These are phyloP conservation scores for Pisolithus sp. DNA, from an alignment of 768 basidiomycete genomes.

Conservation along the genomic window DNA sequence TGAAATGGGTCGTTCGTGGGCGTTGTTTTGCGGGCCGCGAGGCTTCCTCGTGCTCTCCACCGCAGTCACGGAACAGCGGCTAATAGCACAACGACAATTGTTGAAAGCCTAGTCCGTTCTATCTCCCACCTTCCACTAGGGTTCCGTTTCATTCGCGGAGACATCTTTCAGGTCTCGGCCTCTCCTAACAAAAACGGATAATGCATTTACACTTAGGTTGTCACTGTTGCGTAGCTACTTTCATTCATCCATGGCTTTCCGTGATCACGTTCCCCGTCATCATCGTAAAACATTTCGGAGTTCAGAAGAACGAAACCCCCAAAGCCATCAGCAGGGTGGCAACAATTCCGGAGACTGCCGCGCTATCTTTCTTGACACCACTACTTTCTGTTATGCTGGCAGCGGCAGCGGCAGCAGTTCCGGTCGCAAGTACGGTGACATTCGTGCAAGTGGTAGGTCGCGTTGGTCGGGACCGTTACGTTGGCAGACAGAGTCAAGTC, in stretches of 20 bases:
- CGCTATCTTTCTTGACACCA: conserved; percentile 12
- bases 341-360: conserved; percentile 5
- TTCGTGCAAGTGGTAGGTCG: conserved; percentile 30
- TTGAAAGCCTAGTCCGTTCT: neutral
- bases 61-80: neutral
- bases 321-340: conserved; percentile 9
- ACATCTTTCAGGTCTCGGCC: neutral
- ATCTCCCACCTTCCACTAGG: neutral
- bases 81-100: neutral
- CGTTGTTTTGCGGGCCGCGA: neutral
- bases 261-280: neutral
- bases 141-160: neutral
- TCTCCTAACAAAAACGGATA: neutral
- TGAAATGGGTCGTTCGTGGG: too few species aligned
- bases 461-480: conserved; percentile 42
- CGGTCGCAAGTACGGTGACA: conserved; percentile 14
- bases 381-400: conserved; percentile 14
- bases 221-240: neutral
- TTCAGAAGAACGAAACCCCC: conserved; percentile 8
- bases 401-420: conserved; percentile 6
- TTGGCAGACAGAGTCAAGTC: conserved; percentile 64
- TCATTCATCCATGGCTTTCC: neutral
- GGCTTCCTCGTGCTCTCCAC: neutral
- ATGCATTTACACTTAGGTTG: neutral
- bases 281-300: conserved; percentile 6